These are phyloP conservation scores for Fusarium odoratissimum DNA, from an alignment of 2,329 filamentous ascomycete species.

Conservation along the genomic window DNA sequence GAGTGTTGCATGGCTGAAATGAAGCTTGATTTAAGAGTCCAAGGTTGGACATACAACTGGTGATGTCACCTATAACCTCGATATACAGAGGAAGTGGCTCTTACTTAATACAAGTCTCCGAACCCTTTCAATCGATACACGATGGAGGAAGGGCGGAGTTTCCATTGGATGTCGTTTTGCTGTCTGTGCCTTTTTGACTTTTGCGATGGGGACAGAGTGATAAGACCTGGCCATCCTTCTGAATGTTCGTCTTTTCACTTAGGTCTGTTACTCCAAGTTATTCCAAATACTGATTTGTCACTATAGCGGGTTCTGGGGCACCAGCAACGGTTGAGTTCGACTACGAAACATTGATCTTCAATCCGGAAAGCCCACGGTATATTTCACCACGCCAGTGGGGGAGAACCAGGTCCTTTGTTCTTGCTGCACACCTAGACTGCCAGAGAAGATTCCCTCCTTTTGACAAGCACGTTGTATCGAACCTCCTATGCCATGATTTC, in stretches of 20 bases:
- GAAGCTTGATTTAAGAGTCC: background rate
- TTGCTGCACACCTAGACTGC: background rate
- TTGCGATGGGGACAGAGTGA: background rate
- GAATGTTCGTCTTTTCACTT: background rate
- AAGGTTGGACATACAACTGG: background rate
- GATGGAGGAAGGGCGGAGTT: background rate
- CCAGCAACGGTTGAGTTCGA: background rate
- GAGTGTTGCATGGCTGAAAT: background rate
- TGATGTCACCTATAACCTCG: background rate
- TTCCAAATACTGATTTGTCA: background rate
- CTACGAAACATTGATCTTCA: slow-evolving; percentile 8
- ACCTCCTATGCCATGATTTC: background rate
- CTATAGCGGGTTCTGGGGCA: background rate
- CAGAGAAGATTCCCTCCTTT: background rate
- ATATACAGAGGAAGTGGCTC: background rate
- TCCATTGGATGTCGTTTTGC: background rate
- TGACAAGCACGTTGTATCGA: background rate
- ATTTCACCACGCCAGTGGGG: slow-evolving; percentile 8
- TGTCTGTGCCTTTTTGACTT: slow-evolving; percentile 20
- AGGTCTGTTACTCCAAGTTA: background rate
- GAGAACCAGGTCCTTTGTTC: background rate
- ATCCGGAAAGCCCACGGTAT: slow-evolving; percentile 1
- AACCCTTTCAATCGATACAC: background rate
- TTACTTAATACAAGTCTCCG: no score
- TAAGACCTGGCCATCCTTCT: background rate